Percentiles rank a stretch among this genome's conserved stretches.
These are phyloP conservation scores for Mycena kentingensis DNA, from an alignment of 768 basidiomycete genomes.

Conservation along the genomic window DNA sequence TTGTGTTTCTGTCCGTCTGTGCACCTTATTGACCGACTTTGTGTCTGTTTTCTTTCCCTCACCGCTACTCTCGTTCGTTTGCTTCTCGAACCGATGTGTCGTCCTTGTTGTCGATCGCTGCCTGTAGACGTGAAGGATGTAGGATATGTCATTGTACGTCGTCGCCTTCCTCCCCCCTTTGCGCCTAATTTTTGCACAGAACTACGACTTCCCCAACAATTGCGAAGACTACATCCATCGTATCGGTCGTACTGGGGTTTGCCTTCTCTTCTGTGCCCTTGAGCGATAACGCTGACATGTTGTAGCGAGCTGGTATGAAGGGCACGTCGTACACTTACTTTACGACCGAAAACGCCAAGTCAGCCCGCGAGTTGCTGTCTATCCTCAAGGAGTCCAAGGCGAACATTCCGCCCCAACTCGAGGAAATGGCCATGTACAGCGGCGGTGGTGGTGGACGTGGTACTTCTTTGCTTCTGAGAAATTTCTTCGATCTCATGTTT, in stretches of 20 bases:
- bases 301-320: conserved; percentile 85
- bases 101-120: conserved; percentile 15
- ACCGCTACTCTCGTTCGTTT: conserved; percentile 30
- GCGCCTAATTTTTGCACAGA: conserved; percentile 47
- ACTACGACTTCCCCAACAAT: conserved; percentile 98
- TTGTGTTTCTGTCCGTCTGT: conserved; percentile 43
- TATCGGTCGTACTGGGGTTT: conserved; percentile 94
- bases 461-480: conserved; percentile 25
- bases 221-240: conserved; percentile 99
- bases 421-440: conserved; percentile 90
- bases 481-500: conserved; percentile 48
- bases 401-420: conserved; percentile 81
- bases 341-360: conserved; percentile 94
- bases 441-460: conserved; percentile 79
- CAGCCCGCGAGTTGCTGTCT: conserved; percentile 85
- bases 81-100: conserved; percentile 31
- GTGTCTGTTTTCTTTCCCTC: conserved; percentile 36
- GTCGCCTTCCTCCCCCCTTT: not conserved
- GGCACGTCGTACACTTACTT: conserved; percentile 96
- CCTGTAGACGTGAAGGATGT: conserved; percentile 96
- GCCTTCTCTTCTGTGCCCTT: conserved; percentile 21
- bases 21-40: conserved; percentile 49
- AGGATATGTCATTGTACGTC: conserved; percentile 88
- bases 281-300: conserved; percentile 21
- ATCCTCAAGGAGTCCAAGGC: conserved; percentile 90